Evolutionary conservation across 2,329 filamentous ascomycete species (phyloP), one percentile per base, ranked within the genome.

Genomic region (Pseudodiploospora longispora): DNA sequence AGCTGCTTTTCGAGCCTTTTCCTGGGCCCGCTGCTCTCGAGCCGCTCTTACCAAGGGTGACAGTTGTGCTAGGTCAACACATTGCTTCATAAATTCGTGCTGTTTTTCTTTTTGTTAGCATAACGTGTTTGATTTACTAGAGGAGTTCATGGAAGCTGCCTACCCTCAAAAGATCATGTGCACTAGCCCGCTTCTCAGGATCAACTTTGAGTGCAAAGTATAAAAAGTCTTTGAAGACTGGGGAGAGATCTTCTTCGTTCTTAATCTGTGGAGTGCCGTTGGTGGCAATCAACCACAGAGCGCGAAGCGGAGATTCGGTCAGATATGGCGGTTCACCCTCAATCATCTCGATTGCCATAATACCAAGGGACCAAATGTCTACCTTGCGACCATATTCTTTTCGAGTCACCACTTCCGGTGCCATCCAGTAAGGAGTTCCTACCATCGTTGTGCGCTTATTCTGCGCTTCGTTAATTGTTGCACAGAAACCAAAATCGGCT

Each of bases 311-410:
- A 33, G 88, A 94, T 64, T 98, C 93, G 34, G 90, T 97, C 47
- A 98, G 74, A 62, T 97, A 98, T 27, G 93, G 93, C 9, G 93
- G 93, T 64, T 97, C 93, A 62, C 91, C 93, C 68, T 97, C 93
- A 52, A 98, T 95, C 93, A 98, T 98, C 67, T 98, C 93, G 58
- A 98, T 97, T 6, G 93, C 89, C 93, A 98, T 97, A 68, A 98
- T 98, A 47, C 93, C 93, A 37, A 98, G 72, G 47, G 87, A 95
- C 93, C 93, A 98, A 55, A 98, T 96, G 60, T 98, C 93, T 43
- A 98, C 91, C 67, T 97, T 98, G 50, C 91, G 85, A 53, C 93
- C 93, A 66, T 98, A 98, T 67, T 97, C 93, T 65, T 97, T 97
- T 36, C 90, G 77, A 6, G 89, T 97, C 29, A 98, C 93, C 27